Base-by-base conservation (phyloP, 2,329 filamentous ascomycete genomes). In the Penicillium sp. region DNA sequence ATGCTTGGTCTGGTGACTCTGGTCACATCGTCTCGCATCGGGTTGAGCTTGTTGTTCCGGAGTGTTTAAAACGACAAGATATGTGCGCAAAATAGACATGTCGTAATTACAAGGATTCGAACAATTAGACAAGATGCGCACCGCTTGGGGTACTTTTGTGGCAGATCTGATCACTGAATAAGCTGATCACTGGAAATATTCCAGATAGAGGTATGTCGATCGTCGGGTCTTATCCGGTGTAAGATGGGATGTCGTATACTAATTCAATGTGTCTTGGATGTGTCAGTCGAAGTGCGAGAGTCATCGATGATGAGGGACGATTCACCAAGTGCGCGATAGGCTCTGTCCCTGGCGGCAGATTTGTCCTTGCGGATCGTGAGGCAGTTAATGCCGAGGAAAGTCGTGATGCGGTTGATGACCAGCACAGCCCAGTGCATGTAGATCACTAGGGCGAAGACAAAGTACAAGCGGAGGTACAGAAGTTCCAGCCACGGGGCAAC, bases 361-460 rank as follows among this genome's bases (percentile, higher is more conserved):
- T 59, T 62, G 49, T 72, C 67, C 40, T 66, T 57, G 41, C 73
- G 75, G 53, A 99, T 96, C 0, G 91, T 97, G 58, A 99, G 75
- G 64, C 92, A 95, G 65, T 92, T 93, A 76, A 99, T 99, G 54
- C 89, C 90, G 19, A 99, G 76, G 72, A 88, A 97, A 46, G 85
- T 80, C 74, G 93, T 97, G 62, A 99, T 97, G 66, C 87, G 88
- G 55, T 84, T 87, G 63, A 95, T 89, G 40, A 97, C 91, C 35
- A 95, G 77, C 62, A 87, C 86, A 0, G 93, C 93, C 93, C 93
- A 99, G 59, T 87, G 83, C 70, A 88, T 91, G 72, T 99, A 99
- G 3, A 89, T 87, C n/a, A 91, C 74, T 38, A 84, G 74, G 1
- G 91, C 84, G 67, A 96, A 93, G 41, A 88, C 63, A 54, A 97